Conservation (phyloP, 305 asterid species). For the Fraxinus baroniana region DNA sequence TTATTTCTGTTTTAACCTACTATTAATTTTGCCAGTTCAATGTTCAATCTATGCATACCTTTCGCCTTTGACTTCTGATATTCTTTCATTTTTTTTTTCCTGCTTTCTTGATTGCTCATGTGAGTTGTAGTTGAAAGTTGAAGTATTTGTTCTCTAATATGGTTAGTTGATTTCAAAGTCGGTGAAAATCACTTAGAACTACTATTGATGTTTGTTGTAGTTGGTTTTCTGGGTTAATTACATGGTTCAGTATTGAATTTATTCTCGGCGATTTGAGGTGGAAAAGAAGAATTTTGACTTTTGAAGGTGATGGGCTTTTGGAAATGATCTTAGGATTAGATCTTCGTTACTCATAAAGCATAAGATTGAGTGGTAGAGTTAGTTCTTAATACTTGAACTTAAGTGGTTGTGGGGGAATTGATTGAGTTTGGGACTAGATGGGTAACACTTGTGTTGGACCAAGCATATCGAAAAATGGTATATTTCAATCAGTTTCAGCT, state of each 20-base stretch:
- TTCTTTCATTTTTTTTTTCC: slow-evolving; percentile 11
- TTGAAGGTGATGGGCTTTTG: background rate
- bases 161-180: slow-evolving; percentile 27
- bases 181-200: slow-evolving; percentile 6
- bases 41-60: slow-evolving; percentile 4
- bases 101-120: slow-evolving; percentile 19
- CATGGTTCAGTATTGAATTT: slow-evolving; percentile 2
- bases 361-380: slow-evolving; percentile 10
- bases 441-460: slow-evolving; percentile 82
- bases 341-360: slow-evolving; percentile 26
- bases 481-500: slow-evolving; percentile 62
- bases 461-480: slow-evolving; percentile 42
- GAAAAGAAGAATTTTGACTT: slow-evolving; percentile 21
- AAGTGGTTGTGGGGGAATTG: slow-evolving; percentile 24
- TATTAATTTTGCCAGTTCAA: background rate
- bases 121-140: slow-evolving; percentile 11
- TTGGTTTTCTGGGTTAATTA: background rate
- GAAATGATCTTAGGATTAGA: slow-evolving; percentile 35
- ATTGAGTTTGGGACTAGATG: slow-evolving; percentile 37
- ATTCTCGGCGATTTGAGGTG: slow-evolving; percentile 25
- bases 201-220: background rate
- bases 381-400: slow-evolving; percentile 16
- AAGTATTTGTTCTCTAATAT: background rate
- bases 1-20: background rate
- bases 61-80: slow-evolving; percentile 32